Conservation (phyloP, 495 filamentous ascomycete species). For the Penicillium parvum region DNA sequence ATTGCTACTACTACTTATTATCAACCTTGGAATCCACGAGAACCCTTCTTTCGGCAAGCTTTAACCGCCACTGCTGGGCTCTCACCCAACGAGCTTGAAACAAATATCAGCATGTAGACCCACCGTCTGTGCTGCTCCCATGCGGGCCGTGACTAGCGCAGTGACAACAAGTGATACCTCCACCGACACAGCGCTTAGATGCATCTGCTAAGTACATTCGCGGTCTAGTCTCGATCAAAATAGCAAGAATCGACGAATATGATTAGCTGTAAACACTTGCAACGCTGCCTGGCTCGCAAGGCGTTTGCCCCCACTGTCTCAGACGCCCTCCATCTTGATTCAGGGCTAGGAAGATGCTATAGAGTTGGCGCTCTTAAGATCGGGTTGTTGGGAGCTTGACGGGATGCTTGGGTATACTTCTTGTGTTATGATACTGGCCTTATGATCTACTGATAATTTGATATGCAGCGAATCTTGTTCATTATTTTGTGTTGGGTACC, state of each 20-base stretch:
- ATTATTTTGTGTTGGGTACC: slow-evolving; percentile 16
- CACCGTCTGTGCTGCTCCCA: slow-evolving; percentile 2
- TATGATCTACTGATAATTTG: slow-evolving; percentile 1
- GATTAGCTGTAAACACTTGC: slow-evolving; percentile 2
- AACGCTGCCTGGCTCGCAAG: background rate
- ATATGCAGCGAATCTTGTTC: slow-evolving; percentile 8
- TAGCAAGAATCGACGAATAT: background rate
- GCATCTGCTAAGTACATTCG: slow-evolving; percentile 5
- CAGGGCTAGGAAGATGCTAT: too few species aligned
- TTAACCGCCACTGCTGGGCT: too few species aligned
- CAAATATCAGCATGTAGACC: slow-evolving; percentile 3
- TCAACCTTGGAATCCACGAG: background rate
- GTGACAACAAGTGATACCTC: background rate
- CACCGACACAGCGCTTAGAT: slow-evolving; percentile 12
- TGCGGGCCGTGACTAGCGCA: slow-evolving; percentile 12
- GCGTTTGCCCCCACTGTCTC: too few species aligned
- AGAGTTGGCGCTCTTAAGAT: slow-evolving; percentile 5
- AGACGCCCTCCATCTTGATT: too few species aligned
- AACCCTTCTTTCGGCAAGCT: background rate
- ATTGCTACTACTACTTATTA: too few species aligned
- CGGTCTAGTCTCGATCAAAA: slow-evolving; percentile 2
- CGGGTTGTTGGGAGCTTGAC: background rate
- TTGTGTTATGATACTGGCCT: background rate
- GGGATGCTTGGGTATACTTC: background rate
- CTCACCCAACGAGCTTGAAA: too few species aligned